Conservation (phyloP, 768 basidiomycete genomes). For the Neoboletus magnificus region DNA sequence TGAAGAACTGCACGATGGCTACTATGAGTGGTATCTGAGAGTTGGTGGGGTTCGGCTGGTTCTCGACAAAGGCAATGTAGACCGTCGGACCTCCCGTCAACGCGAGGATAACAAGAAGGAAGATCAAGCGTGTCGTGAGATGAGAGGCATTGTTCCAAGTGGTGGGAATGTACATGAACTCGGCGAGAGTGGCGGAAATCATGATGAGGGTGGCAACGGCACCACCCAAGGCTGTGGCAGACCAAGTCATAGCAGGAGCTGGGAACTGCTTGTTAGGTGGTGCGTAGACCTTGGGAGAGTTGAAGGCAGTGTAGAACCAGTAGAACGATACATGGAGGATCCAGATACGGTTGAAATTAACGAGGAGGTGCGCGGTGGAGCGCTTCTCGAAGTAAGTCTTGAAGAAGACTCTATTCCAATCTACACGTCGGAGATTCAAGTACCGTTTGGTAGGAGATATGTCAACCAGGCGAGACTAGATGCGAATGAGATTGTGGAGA, state of each 20-base stretch:
- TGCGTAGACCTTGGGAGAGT: slow-evolving; percentile 89
- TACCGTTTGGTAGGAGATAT: slow-evolving; percentile 89
- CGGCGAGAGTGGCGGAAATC: slow-evolving; percentile 89
- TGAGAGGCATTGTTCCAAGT: slow-evolving; percentile 99
- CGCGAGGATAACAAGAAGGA: slow-evolving; percentile 88
- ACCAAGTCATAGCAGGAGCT: slow-evolving; percentile 90
- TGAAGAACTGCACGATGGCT: slow-evolving; percentile 90
- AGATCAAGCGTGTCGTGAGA: slow-evolving; percentile 88
- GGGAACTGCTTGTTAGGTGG: slow-evolving; percentile 62
- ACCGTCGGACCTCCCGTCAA: slow-evolving; percentile 92
- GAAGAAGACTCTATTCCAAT: slow-evolving; percentile 96
- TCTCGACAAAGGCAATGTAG: slow-evolving; percentile 87
- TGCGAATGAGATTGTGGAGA: slow-evolving; percentile 4
- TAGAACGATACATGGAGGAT: slow-evolving; percentile 90
- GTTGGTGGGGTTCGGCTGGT: slow-evolving; percentile 42
- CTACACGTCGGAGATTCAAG: slow-evolving; percentile 85
- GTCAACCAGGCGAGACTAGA: slow-evolving; percentile 86
- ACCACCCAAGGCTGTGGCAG: slow-evolving; percentile 92
- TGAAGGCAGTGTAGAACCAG: slow-evolving; percentile 98
- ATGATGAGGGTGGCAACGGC: slow-evolving; percentile 92
- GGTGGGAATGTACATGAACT: slow-evolving; percentile 96
- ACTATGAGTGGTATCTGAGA: slow-evolving; percentile 83
- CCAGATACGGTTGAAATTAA: slow-evolving; percentile 99
- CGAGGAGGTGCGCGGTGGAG: slow-evolving; percentile 86
- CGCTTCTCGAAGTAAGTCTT: slow-evolving; percentile 99